Evolutionary conservation across 2,329 filamentous ascomycete species (phyloP).

Genomic region (Hirsutella minnesotensis): DNA sequence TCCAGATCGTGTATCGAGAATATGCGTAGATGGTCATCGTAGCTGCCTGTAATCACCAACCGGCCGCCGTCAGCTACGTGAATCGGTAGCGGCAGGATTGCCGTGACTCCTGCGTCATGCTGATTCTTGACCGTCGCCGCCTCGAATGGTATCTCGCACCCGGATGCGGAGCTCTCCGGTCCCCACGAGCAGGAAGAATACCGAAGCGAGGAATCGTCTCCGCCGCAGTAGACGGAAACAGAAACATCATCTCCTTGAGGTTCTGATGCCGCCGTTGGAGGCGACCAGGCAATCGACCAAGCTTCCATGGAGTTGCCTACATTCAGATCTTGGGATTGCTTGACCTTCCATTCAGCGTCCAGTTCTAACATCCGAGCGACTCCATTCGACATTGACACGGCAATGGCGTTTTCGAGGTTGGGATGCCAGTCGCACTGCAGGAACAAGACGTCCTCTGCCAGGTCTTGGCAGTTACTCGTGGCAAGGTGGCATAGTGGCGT

Average conservation of each 20-base stretch:
- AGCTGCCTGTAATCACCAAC: conserved; percentile 74
- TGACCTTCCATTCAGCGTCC: conserved; percentile 27
- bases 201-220: conserved; percentile 59
- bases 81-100: conserved; percentile 59
- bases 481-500: conserved; percentile 26
- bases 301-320: conserved; percentile 52
- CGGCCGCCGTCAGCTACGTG: conserved; percentile 29
- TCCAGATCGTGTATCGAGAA: conserved; percentile 36
- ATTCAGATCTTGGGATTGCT: conserved; percentile 22
- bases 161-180: conserved; percentile 1
- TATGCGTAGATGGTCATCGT: conserved; percentile 74
- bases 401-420: conserved; percentile 39
- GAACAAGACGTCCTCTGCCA: conserved; percentile 50
- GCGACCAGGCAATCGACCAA: conserved; percentile 58
- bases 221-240: conserved; percentile 51
- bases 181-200: conserved; percentile 22
- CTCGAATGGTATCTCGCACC: conserved; percentile 10
- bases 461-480: conserved; percentile 32
- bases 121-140: conserved; percentile 25
- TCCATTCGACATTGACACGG: conserved; percentile 60
- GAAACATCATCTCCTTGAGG: conserved; percentile 11
- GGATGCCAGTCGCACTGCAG: conserved; percentile 68
- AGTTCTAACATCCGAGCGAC: conserved; percentile 44
- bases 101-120: conserved; percentile 77
- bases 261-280: conserved; percentile 9